Evolutionary conservation across 2,329 filamentous ascomycete species (phyloP).

Genomic region (Hymenoscyphus infarciens): DNA sequence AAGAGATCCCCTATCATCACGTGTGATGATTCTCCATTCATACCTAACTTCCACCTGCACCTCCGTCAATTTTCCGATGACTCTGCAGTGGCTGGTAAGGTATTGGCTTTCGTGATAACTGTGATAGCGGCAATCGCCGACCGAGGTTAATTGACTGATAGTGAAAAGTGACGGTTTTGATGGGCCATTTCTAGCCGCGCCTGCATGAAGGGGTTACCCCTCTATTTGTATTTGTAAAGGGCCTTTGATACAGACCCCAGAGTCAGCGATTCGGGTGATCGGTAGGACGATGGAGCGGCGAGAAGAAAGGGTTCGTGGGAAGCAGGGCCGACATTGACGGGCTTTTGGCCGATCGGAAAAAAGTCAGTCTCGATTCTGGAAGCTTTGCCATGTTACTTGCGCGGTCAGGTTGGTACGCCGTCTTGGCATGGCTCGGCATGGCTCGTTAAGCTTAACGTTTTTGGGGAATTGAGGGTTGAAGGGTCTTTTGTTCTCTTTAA

Average conservation of each 20-base stretch:
- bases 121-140: background rate
- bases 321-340: background rate
- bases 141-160: background rate
- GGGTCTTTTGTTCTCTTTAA: background rate
- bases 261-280: background rate
- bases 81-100: background rate
- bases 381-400: background rate
- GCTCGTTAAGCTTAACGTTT: background rate
- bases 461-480: background rate
- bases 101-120: background rate
- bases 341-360: background rate
- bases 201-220: constrained; percentile 5
- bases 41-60: background rate
- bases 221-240: constrained; percentile 8
- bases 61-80: background rate
- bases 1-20: background rate
- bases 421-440: background rate
- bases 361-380: background rate
- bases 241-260: background rate
- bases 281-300: background rate
- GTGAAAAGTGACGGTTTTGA: background rate
- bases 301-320: background rate
- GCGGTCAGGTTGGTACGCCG: constrained; percentile 1
- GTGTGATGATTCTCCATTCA: background rate
- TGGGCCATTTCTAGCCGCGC: constrained; percentile 5